Evolutionary conservation across 441 rosid genomes (phyloP).

Genomic region (Gossypium davidsonii): DNA sequence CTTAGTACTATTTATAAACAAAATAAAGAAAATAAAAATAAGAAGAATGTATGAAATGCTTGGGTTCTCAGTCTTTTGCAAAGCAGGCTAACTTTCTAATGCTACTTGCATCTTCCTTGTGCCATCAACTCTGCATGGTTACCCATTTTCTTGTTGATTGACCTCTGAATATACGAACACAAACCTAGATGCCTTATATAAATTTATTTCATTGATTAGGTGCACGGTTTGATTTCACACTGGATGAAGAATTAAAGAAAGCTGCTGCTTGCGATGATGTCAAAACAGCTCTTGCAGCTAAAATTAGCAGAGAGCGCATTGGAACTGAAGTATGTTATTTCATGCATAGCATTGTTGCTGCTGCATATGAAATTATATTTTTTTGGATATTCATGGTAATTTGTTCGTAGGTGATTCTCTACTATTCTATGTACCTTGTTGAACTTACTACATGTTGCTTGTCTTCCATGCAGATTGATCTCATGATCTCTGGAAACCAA

Average conservation of each 20-base stretch:
- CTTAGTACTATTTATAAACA: background rate
- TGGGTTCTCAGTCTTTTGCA: background rate
- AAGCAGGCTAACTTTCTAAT: background rate
- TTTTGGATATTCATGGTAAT: slow-evolving; percentile 7
- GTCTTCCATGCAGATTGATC: slow-evolving; percentile 58
- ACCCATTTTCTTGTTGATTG: background rate
- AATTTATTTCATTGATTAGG: slow-evolving; percentile 37
- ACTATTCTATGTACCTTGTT: background rate
- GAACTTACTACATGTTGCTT: background rate
- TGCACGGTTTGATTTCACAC: slow-evolving; percentile 71
- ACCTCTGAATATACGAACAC: background rate
- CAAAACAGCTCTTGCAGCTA: slow-evolving; percentile 72
- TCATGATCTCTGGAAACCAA: slow-evolving; percentile 76
- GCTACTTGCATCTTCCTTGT: background rate
- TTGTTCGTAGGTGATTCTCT: background rate
- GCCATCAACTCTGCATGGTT: background rate
- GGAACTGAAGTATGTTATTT: slow-evolving; percentile 72
- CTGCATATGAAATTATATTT: background rate
- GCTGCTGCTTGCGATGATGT: slow-evolving; percentile 79
- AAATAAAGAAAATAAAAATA: background rate
- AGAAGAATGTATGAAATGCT: background rate
- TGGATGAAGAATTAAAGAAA: slow-evolving; percentile 66
- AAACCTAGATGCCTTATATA: background rate
- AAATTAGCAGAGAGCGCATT: slow-evolving; percentile 87
- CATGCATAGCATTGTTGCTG: background rate